Base-by-base conservation (phyloP, 2,329 filamentous ascomycete genomes). In the Monilinia laxa region DNA sequence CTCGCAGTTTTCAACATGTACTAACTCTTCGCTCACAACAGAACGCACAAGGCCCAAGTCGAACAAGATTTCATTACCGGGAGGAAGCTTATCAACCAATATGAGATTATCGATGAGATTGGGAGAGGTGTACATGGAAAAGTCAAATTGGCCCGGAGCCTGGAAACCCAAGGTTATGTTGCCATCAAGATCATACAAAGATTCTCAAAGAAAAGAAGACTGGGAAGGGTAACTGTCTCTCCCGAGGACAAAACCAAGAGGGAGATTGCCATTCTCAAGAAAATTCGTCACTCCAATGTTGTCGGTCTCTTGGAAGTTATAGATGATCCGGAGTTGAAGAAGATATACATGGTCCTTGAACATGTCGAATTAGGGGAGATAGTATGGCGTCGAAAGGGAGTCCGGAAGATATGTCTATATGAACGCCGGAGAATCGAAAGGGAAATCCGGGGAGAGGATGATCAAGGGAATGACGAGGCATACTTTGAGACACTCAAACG, bases 151-250 rank as follows among this genome's bases (percentile, higher is more conserved):
- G 95, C 93, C 58, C 87, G 92, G 64, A 93, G 96, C 76, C 82
- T 92, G 56, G 82, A 88, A 66, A 93, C 86, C 1, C 85, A 85
- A 69, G 88, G 91, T 64, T 89, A 90, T 76, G 94, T 99, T 4
- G 95, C 95, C 66, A 97, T 99, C 84, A 99, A 99, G 81, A 99
- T 99, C 74, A 96, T 99, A 57, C 92, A 96, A 67, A 88, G 95
- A 49, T 97, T 95, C 76, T 96, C 94, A 63, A 97, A 96, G 80
- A 92, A 92, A 73, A 88, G 93, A 66, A 90, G 94, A 35, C 84
- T 99, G n/a, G 95, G 95, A 64, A 91, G 91, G 76, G 89, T 94
- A 66, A 88, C 84, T 1, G 85, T 86, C 69, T 85, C 85, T 1
- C 86, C 85, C 3, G 85, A 88, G 74, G 89, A 92, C 78, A 94